These are phyloP conservation scores for Antrodiella citrinella DNA, from an alignment of 768 basidiomycete species.

Conservation along the genomic window DNA sequence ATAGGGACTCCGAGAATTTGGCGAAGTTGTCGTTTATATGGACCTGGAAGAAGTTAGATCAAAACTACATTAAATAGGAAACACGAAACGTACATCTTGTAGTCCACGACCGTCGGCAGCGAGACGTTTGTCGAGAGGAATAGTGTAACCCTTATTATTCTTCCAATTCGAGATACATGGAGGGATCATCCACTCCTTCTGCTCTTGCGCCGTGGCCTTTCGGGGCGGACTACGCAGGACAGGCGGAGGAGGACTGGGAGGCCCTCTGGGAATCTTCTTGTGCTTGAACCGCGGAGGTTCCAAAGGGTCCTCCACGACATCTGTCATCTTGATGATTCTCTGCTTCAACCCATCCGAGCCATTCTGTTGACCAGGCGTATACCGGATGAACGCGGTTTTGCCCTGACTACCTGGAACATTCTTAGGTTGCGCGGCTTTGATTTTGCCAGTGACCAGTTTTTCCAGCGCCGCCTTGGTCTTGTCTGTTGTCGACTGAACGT, in stretches of 20 bases:
- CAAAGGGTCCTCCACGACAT: slow-evolving; percentile 94
- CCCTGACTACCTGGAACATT: slow-evolving; percentile 81
- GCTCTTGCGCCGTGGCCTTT: slow-evolving; percentile 93
- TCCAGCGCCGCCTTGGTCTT: slow-evolving; percentile 88
- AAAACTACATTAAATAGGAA: not conserved
- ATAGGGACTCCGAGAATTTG: slow-evolving; percentile 94
- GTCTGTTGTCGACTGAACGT: slow-evolving; percentile 86
- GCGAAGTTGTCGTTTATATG: slow-evolving; percentile 99
- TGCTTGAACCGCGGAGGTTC: slow-evolving; percentile 98
- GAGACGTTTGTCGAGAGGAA: slow-evolving; percentile 94
- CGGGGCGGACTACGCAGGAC: slow-evolving; percentile 92
- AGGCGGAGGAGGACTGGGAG: slow-evolving; percentile 93
- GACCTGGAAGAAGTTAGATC: slow-evolving; percentile 57
- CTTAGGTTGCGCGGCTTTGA: slow-evolving; percentile 98
- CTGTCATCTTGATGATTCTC: slow-evolving; percentile 98
- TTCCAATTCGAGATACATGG: slow-evolving; percentile 99
- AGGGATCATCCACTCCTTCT: slow-evolving; percentile 99
- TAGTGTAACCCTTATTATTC: slow-evolving; percentile 99
- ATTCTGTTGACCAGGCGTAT: slow-evolving; percentile 89
- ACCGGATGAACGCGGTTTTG: slow-evolving; percentile 87
- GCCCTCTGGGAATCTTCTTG: slow-evolving; percentile 97
- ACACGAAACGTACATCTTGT: slow-evolving; percentile 61
- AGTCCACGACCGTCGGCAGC: slow-evolving; percentile 98
- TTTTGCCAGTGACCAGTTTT: slow-evolving; percentile 89
- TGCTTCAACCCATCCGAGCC: slow-evolving; percentile 72